Conservation (phyloP, 805 yeast genomes). For the Kodamaea lidongshanica region DNA sequence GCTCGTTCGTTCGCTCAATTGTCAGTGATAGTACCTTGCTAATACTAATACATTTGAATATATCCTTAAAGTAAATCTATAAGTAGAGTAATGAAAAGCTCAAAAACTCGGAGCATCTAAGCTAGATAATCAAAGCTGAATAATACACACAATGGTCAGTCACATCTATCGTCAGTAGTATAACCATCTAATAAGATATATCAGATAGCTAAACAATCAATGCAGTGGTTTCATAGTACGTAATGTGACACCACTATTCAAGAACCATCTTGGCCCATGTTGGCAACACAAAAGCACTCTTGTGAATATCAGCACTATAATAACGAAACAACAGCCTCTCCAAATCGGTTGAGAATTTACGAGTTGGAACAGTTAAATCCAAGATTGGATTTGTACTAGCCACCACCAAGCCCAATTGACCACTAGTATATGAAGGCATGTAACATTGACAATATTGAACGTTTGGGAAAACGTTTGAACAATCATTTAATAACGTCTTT, state of each 20-base stretch:
- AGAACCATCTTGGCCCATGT: constrained; percentile 58
- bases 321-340: constrained; percentile 53
- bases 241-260: constrained; percentile 8
- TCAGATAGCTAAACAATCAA: too few relatives aligned
- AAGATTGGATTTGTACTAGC: constrained; percentile 52
- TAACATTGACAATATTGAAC: constrained; percentile 70
- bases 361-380: constrained; percentile 46
- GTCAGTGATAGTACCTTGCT: too few relatives aligned
- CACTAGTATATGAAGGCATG: constrained; percentile 84
- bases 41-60: too few relatives aligned
- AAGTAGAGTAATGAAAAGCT: too few relatives aligned
- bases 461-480: constrained; percentile 50
- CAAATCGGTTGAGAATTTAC: constrained; percentile 37
- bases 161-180: too few relatives aligned
- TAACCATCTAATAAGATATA: too few relatives aligned
- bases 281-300: constrained; percentile 71
- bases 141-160: too few relatives aligned
- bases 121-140: too few relatives aligned
- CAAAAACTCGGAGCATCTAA: too few relatives aligned
- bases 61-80: too few relatives aligned
- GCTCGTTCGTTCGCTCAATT: too few relatives aligned
- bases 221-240: too few relatives aligned
- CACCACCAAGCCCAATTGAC: constrained; percentile 75
- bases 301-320: constrained; percentile 62
- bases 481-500: constrained; percentile 40